Conservation (phyloP, 768 basidiomycete genomes). For the Strobilomyces confusus region DNA sequence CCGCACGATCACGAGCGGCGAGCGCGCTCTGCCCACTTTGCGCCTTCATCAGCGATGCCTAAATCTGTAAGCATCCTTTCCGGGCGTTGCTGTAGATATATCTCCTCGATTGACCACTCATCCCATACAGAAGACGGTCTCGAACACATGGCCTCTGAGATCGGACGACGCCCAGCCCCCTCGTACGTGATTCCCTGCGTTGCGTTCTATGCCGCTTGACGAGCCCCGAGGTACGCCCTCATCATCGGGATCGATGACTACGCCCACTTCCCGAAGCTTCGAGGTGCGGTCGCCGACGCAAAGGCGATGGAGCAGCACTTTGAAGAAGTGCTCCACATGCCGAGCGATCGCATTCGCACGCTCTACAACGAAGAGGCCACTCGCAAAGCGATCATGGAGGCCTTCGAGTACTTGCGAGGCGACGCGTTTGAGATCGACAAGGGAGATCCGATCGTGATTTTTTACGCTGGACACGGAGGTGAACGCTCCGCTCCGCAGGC, state of each 20-base stretch:
- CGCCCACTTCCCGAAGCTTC: conserved; percentile 23
- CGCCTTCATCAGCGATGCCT: too few species aligned
- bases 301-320: conserved; percentile 35
- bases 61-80: too few species aligned
- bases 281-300: conserved; percentile 31
- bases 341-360: conserved; percentile 31
- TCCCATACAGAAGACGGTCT: neutral
- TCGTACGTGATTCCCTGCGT: neutral
- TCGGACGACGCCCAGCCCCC: neutral
- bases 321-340: conserved; percentile 26
- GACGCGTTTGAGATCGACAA: conserved; percentile 23
- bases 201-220: too few species aligned
- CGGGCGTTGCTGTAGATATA: neutral
- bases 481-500: conserved; percentile 28
- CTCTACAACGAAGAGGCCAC: conserved; percentile 39
- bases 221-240: conserved; percentile 30
- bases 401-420: conserved; percentile 18
- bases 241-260: conserved; percentile 45
- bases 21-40: too few species aligned
- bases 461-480: conserved; percentile 44
- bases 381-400: conserved; percentile 30
- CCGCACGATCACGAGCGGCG: too few species aligned
- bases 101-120: neutral
- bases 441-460: conserved; percentile 38
- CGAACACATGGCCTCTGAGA: neutral